Conservation (phyloP, 2,329 filamentous ascomycete species). For the Epichloe elymi region DNA sequence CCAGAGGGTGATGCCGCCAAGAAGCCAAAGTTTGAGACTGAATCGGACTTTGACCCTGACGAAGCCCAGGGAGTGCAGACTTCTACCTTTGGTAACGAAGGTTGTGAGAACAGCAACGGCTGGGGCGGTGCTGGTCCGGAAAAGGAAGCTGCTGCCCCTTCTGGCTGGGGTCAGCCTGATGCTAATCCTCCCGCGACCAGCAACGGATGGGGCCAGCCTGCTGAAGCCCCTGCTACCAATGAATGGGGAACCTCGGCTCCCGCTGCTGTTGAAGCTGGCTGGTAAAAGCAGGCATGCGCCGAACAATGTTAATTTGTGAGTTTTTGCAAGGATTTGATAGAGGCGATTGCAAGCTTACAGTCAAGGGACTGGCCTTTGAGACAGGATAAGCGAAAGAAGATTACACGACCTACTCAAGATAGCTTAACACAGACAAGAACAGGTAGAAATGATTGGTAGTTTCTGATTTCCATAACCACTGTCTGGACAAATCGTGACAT, state of each 20-base stretch:
- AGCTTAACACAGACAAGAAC: neutral
- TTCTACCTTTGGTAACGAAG: constrained; percentile 6
- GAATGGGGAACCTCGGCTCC: neutral
- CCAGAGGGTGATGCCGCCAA: constrained; percentile 39
- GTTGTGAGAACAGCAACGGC: constrained; percentile 5
- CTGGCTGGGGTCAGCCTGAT: constrained; percentile 5
- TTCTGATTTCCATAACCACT: neutral
- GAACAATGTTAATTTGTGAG: neutral
- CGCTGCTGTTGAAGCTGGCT: neutral
- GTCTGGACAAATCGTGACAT: neutral
- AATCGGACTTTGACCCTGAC: constrained; percentile 37
- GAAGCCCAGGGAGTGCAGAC: constrained; percentile 9
- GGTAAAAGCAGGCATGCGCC: neutral
- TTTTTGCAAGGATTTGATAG: neutral
- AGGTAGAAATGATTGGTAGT: neutral
- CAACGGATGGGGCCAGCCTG: neutral
- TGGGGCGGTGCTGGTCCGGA: neutral
- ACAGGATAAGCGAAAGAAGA: neutral
- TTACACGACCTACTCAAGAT: neutral
- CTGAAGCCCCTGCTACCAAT: neutral
- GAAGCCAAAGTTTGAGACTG: constrained; percentile 41
- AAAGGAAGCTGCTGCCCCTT: constrained; percentile 1
- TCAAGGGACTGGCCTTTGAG: neutral
- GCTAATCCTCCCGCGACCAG: neutral
- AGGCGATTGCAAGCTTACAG: neutral